These are phyloP conservation scores for Starmerella sp. DNA, from an alignment of 805 yeast genomes.

Conservation along the genomic window DNA sequence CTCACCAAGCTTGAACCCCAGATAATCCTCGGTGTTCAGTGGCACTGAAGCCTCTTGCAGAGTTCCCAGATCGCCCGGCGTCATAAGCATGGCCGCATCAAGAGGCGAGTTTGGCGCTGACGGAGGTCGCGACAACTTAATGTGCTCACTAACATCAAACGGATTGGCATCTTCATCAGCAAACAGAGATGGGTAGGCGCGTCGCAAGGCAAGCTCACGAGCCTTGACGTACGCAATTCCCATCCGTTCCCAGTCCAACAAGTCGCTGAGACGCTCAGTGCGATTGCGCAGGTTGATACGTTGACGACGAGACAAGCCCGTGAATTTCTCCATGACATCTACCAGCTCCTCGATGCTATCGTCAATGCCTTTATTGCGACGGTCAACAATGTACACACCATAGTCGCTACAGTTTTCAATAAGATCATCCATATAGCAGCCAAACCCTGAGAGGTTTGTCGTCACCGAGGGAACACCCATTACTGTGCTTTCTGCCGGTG, in stretches of 20 bases:
- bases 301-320: conserved; percentile 84
- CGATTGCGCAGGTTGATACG: conserved; percentile 96
- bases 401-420: conserved; percentile 90
- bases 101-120: conserved; percentile 97
- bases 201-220: conserved; percentile 75
- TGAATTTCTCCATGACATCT: conserved; percentile 80
- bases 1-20: conserved; percentile 34
- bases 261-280: conserved; percentile 84
- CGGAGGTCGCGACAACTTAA: conserved; percentile 76
- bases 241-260: conserved; percentile 96
- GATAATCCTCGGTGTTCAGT: conserved; percentile 62
- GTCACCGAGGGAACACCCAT: conserved; percentile 99
- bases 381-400: conserved; percentile 93
- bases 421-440: conserved; percentile 96
- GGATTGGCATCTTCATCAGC: conserved; percentile 28
- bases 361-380: conserved; percentile 83
- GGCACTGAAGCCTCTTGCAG: conserved; percentile 77
- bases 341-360: conserved; percentile 86
- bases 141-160: conserved; percentile 26
- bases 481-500: conserved; percentile 98
- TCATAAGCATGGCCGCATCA: conserved; percentile 64
- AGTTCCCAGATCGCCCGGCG: conserved; percentile 97
- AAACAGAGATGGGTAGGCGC: conserved; percentile 87
- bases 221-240: conserved; percentile 95
- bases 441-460: conserved; percentile 91